phyloP scores from a whole-genome alignment of 1,139 yeast species.

The Lodderomyces theae region DNA sequence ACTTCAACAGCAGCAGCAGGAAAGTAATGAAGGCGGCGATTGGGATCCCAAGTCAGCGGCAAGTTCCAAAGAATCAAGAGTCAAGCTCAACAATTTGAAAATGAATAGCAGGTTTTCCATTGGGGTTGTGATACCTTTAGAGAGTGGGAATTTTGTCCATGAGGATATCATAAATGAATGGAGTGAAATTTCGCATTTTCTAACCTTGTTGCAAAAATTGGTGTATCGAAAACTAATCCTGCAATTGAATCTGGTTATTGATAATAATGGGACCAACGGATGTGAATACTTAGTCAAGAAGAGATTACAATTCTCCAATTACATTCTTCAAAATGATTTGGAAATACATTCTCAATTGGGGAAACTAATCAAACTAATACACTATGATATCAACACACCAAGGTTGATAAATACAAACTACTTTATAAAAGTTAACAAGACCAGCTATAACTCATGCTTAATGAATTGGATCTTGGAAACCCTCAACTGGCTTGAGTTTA shows the following conservation, averaged over 20 bases:
- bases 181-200: constrained; percentile 44
- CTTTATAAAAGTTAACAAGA: constrained; percentile 21
- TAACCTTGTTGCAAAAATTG: constrained; percentile 38
- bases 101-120: constrained; percentile 44
- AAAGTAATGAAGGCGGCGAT: constrained; percentile 6
- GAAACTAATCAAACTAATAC: constrained; percentile 37
- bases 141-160: constrained; percentile 28
- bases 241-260: constrained; percentile 18
- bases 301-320: constrained; percentile 38
- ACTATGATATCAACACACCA: constrained; percentile 45
- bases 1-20: constrained; percentile 12
- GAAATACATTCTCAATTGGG: constrained; percentile 38
- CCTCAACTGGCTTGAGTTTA: constrained; percentile 59
- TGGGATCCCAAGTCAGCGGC: constrained; percentile 39
- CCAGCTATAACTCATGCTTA: constrained; percentile 24
- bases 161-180: constrained; percentile 49
- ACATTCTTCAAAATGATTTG: constrained; percentile 39
- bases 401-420: constrained; percentile 40
- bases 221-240: constrained; percentile 35
- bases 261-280: constrained; percentile 10
- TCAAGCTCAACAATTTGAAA: constrained; percentile 10
- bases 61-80: constrained; percentile 23
- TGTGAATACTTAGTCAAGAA: constrained; percentile 33
- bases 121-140: constrained; percentile 49
- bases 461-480: constrained; percentile 58